Percentiles rank a stretch among this genome's conserved stretches.
Conservation (phyloP, 2,329 filamentous ascomycete species). For the Herpotrichia juniperi region DNA sequence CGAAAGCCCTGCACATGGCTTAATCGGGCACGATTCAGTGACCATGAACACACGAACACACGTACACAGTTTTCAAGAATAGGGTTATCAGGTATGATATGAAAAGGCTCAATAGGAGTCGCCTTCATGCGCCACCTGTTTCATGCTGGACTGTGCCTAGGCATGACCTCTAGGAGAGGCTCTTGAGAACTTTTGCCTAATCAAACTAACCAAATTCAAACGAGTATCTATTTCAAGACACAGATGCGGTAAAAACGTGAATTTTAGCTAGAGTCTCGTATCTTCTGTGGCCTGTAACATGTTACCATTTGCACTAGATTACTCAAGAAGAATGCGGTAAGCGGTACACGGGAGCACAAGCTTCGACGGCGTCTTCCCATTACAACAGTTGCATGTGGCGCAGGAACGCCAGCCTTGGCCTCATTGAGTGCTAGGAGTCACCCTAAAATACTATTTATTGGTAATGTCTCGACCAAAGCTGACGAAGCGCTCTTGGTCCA, state of each 20-base stretch:
- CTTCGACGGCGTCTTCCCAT: not conserved
- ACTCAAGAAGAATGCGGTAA: not conserved
- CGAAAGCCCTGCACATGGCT: not conserved
- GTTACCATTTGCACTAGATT: not conserved
- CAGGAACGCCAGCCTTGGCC: not conserved
- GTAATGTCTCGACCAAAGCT: slow-evolving; percentile 2
- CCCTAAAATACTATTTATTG: not conserved
- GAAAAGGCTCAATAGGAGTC: not conserved
- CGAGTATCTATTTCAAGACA: no score
- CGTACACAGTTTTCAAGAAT: not conserved
- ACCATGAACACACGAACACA: not conserved
- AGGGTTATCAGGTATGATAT: not conserved
- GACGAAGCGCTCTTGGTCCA: not conserved
- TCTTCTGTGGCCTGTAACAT: no score
- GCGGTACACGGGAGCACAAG: not conserved
- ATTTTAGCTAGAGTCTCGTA: no score
- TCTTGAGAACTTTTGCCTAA: not conserved
- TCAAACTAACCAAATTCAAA: no score
- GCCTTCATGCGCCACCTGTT: not conserved
- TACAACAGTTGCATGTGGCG: not conserved
- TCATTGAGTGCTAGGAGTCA: not conserved
- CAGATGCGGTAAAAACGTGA: no score
- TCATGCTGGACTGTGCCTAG: not conserved
- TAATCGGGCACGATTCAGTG: not conserved
- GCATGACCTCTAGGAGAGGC: not conserved